These are phyloP conservation scores for Hypoxylon crocopeplum DNA, from an alignment of 495 filamentous ascomycete genomes.

Conservation along the genomic window DNA sequence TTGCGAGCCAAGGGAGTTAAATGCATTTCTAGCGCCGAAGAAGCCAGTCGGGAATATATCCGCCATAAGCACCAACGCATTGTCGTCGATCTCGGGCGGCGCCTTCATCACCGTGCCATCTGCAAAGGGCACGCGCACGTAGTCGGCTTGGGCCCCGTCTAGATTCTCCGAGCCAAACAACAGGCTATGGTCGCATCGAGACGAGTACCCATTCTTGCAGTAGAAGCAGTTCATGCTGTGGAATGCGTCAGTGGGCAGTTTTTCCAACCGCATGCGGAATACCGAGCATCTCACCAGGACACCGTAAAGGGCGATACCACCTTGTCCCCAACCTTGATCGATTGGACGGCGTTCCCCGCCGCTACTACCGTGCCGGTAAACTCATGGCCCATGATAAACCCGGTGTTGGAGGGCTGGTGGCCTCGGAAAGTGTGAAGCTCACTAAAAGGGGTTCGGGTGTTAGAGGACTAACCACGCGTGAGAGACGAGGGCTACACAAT, in stretches of 20 bases:
- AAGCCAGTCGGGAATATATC: constrained; percentile 89
- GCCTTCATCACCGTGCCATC: constrained; percentile 83
- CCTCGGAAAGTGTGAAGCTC: constrained; percentile 93
- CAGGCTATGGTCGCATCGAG: constrained; percentile 75
- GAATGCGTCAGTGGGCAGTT: constrained; percentile 11
- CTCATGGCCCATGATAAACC: constrained; percentile 73
- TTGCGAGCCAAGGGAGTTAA: constrained; percentile 67
- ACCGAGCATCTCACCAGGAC: constrained; percentile 69
- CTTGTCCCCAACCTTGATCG: constrained; percentile 75
- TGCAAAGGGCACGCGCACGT: constrained; percentile 83
- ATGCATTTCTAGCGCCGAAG: constrained; percentile 86
- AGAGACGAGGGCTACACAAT: constrained; percentile 6
- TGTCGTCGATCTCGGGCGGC: constrained; percentile 75
- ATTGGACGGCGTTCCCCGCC: constrained; percentile 70
- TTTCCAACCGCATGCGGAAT: neutral
- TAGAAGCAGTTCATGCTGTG: constrained; percentile 86
- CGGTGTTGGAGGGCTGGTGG: constrained; percentile 63
- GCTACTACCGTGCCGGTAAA: constrained; percentile 80
- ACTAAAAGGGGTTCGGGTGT: constrained; percentile 49
- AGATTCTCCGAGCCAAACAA: constrained; percentile 78
- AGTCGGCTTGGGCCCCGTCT: constrained; percentile 92
- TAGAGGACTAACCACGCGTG: constrained; percentile 8
- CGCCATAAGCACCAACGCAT: constrained; percentile 86
- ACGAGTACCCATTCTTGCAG: constrained; percentile 81
- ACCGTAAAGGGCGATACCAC: constrained; percentile 86